A percentile compares a stretch with the other conserved stretches of the same genome.
phyloP scores from a whole-genome alignment of 441 rosid genomes.

The Bruguiera hainesii region DNA sequence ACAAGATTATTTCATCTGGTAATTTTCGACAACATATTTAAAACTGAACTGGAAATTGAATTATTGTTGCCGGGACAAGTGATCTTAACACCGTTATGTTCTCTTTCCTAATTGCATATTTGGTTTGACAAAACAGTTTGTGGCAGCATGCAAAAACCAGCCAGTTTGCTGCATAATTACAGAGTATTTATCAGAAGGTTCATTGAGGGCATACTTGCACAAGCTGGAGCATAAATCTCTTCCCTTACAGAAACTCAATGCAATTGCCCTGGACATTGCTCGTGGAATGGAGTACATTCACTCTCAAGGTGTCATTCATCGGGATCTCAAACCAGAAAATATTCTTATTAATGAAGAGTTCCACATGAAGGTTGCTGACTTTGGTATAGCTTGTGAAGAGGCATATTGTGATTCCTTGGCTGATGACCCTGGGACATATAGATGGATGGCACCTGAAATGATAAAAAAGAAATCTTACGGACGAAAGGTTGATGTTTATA shows the following conservation, averaged over 20 bases:
- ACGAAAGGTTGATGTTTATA: constrained; percentile 81
- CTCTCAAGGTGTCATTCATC: constrained; percentile 77
- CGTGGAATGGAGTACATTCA: constrained; percentile 94
- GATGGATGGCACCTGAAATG: constrained; percentile 99
- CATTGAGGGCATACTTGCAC: constrained; percentile 87
- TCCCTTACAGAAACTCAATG: constrained; percentile 53
- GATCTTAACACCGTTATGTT: constrained; percentile 3
- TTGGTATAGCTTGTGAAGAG: constrained; percentile 95
- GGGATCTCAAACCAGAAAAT: constrained; percentile 97
- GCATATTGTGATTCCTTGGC: constrained; percentile 70
- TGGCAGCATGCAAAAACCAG: constrained; percentile 87
- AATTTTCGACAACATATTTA: too few species aligned
- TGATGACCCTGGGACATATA: constrained; percentile 95
- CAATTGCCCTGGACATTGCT: constrained; percentile 75
- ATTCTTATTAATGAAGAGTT: constrained; percentile 70
- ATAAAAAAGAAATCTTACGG: constrained; percentile 82
- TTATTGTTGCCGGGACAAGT: neutral
- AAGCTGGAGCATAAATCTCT: constrained; percentile 78
- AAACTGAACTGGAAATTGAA: neutral
- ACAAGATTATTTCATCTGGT: neutral
- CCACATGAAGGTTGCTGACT: constrained; percentile 81
- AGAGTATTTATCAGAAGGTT: constrained; percentile 85
- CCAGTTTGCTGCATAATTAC: constrained; percentile 81
- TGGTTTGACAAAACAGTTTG: constrained; percentile 54
- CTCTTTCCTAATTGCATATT: constrained; percentile 19